Conservation (phyloP, 2,329 filamentous ascomycete species). For the Lecanicillium sp. region DNA sequence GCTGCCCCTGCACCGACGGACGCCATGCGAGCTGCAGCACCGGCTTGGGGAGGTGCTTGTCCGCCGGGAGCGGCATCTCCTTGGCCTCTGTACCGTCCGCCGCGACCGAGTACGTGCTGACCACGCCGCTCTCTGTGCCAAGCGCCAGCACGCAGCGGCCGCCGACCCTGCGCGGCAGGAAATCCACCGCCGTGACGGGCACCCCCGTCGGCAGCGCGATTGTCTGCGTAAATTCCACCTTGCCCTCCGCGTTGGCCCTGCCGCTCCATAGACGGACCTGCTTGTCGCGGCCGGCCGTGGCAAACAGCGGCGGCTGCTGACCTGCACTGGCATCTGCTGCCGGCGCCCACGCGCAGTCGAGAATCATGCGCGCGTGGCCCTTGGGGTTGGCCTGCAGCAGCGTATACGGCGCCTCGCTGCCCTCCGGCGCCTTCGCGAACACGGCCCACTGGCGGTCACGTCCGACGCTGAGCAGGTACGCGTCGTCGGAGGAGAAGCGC, state of each 20-base stretch:
- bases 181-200: conserved; percentile 67
- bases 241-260: conserved; percentile 26
- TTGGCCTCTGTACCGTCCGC: conserved; percentile 32
- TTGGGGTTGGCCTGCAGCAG: conserved; percentile 66
- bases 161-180: conserved; percentile 36
- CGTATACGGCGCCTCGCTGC: conserved; percentile 40
- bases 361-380: conserved; percentile 86
- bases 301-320: conserved; percentile 52
- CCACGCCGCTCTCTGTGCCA: conserved; percentile 49
- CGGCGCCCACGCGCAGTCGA: conserved; percentile 80
- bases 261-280: conserved; percentile 64
- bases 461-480: conserved; percentile 77
- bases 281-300: conserved; percentile 88
- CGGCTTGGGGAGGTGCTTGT: conserved; percentile 54
- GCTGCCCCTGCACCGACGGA: conserved; percentile 33
- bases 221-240: conserved; percentile 43
- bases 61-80: conserved; percentile 28
- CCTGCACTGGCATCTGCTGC: too few relatives aligned
- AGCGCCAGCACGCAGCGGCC: conserved; percentile 42
- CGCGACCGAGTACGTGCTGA: conserved; percentile 39
- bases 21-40: conserved; percentile 66
- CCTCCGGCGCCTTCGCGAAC: conserved; percentile 51
- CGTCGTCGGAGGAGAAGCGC: conserved; percentile 70
- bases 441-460: conserved; percentile 88
- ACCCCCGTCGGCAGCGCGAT: conserved; percentile 48